phyloP scores from a whole-genome alignment of 2,329 filamentous ascomycete genomes.

The Hypoxylon sp. region DNA sequence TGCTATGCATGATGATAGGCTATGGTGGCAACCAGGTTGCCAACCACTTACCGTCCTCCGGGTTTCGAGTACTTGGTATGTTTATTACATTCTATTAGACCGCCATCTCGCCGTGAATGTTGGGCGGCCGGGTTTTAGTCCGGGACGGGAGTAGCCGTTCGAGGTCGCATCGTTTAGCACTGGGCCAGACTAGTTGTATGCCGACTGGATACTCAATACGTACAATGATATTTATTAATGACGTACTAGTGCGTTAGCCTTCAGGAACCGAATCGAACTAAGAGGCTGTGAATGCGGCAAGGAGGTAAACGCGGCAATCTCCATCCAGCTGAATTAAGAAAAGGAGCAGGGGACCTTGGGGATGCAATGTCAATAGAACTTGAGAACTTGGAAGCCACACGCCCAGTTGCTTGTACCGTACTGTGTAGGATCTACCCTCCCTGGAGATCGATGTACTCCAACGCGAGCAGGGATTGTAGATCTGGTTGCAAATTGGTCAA shows the following conservation, averaged over 20 bases:
- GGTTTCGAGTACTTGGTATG: constrained; percentile 21
- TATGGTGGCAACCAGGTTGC: constrained; percentile 10
- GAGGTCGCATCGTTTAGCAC: constrained; percentile 37
- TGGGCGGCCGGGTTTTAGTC: constrained; percentile 23
- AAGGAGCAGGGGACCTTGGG: constrained; percentile 12
- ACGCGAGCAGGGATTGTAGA: constrained; percentile 40
- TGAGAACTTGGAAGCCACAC: constrained; percentile 33
- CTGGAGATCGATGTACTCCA: constrained; percentile 43
- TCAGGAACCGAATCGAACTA: constrained; percentile 36
- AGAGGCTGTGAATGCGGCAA: constrained; percentile 24
- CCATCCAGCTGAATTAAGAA: constrained; percentile 41
- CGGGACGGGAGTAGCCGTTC: constrained; percentile 41
- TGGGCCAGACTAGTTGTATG: constrained; percentile 28
- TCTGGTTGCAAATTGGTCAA: constrained; percentile 35
- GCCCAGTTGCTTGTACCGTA: constrained; percentile 34
- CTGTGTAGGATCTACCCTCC: constrained; percentile 41
- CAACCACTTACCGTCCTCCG: constrained; percentile 16
- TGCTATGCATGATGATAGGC: background rate
- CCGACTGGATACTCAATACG: constrained; percentile 18
- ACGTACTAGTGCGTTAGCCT: constrained; percentile 36
- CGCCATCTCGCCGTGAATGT: constrained; percentile 20
- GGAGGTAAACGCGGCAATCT: constrained; percentile 35
- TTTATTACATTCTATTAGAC: constrained; percentile 18
- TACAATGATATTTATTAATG: constrained; percentile 36
- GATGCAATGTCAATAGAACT: constrained; percentile 33